phyloP scores from a whole-genome alignment of 1,139 yeast species.

The Yamadazyma dushanensis region DNA sequence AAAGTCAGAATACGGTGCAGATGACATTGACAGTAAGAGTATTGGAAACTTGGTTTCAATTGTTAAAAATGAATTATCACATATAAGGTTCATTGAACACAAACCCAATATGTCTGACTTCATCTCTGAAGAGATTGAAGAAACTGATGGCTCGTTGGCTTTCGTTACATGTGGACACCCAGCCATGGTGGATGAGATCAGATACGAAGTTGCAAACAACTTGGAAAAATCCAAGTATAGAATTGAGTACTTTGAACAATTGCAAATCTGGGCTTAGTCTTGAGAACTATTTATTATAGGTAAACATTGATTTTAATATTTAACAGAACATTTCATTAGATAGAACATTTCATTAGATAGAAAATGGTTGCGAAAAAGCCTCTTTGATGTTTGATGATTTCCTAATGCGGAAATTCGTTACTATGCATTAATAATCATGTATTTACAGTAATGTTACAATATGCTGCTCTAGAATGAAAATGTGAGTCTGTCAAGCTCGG shows the following conservation, averaged over 20 bases:
- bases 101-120: constrained; percentile 29
- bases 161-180: constrained; percentile 42
- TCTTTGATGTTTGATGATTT: too few species aligned
- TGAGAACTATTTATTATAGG: too few species aligned
- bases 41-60: constrained; percentile 6
- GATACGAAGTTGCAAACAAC: constrained; percentile 24
- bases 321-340: background rate
- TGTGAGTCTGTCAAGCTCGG: constrained; percentile 63
- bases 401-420: too few species aligned
- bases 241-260: constrained; percentile 29
- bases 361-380: background rate
- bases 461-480: constrained; percentile 56
- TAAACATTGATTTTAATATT: constrained; percentile 3
- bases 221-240: constrained; percentile 21
- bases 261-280: constrained; percentile 29
- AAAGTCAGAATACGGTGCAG: constrained; percentile 3
- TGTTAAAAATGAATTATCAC: constrained; percentile 19
- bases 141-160: constrained; percentile 29
- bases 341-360: background rate
- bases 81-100: constrained; percentile 28
- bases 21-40: constrained; percentile 7
- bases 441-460: too few species aligned
- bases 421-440: too few species aligned
- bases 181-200: constrained; percentile 33
- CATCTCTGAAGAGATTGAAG: constrained; percentile 22